A percentile compares a stretch with the other conserved stretches of the same genome.
These are phyloP conservation scores for Gaeumannomyces sp. DNA, from an alignment of 2,329 filamentous ascomycete species.

Conservation along the genomic window DNA sequence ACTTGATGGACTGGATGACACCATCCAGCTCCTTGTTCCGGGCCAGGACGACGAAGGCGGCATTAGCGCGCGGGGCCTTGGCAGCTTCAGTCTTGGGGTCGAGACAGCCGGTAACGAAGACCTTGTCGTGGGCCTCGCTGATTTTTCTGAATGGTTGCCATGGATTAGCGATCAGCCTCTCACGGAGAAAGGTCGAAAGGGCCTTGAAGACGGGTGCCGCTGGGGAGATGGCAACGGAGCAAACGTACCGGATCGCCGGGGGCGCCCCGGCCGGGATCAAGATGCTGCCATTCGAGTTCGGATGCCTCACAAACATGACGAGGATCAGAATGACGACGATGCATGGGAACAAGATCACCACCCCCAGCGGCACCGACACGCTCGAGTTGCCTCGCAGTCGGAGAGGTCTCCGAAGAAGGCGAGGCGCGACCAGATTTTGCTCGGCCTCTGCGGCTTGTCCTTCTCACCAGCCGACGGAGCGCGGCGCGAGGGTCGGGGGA, in stretches of 20 bases:
- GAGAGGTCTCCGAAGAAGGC: constrained; percentile 83
- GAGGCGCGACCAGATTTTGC: constrained; percentile 43
- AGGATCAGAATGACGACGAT: constrained; percentile 89
- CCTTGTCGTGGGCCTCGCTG: constrained; percentile 93
- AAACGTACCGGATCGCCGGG: constrained; percentile 75
- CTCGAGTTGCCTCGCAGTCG: constrained; percentile 86
- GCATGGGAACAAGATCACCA: constrained; percentile 87
- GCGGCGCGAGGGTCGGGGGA: constrained; percentile 34
- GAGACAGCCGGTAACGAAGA: constrained; percentile 86
- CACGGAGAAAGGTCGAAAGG: constrained; percentile 1
- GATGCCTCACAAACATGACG: constrained; percentile 82
- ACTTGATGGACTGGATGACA: constrained; percentile 94
- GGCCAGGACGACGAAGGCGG: constrained; percentile 90
- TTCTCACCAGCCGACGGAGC: constrained; percentile 50
- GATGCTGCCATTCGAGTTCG: constrained; percentile 73
- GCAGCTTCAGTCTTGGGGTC: constrained; percentile 57
- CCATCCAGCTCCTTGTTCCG: constrained; percentile 95
- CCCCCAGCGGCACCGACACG: constrained; percentile 84
- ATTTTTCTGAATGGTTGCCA: constrained; percentile 63
- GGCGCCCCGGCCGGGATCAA: constrained; percentile 83
- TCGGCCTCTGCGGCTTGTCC: constrained; percentile 32
- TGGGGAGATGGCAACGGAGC: constrained; percentile 1
- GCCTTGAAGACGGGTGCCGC: background rate
- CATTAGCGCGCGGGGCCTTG: constrained; percentile 77
- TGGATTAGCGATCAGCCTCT: constrained; percentile 4